Evolutionary conservation across 805 yeast genomes (phyloP).

Genomic region (Torulaspora microellipsoides): DNA sequence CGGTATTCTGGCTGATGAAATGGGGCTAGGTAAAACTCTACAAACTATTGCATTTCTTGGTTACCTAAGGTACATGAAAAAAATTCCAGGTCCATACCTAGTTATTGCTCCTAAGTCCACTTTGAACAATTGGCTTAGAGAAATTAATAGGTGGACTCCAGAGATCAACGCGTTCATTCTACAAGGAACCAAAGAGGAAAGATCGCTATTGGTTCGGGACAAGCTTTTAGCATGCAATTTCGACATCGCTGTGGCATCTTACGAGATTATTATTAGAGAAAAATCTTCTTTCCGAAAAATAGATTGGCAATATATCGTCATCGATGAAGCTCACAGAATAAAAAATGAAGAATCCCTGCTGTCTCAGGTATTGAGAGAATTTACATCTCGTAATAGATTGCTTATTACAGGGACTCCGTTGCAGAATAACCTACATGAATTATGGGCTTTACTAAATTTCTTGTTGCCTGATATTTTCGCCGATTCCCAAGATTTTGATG

Average conservation of each 20-base stretch:
- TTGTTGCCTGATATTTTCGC: constrained; percentile 75
- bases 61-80: constrained; percentile 57
- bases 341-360: constrained; percentile 70
- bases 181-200: constrained; percentile 70
- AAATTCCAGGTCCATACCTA: constrained; percentile 65
- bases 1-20: constrained; percentile 80
- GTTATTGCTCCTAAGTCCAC: constrained; percentile 79
- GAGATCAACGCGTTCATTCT: constrained; percentile 65
- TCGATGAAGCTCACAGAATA: constrained; percentile 79
- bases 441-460: constrained; percentile 77
- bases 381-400: constrained; percentile 63
- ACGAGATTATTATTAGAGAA: constrained; percentile 73
- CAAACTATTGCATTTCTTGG: constrained; percentile 77
- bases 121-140: constrained; percentile 75
- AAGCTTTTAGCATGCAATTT: constrained; percentile 56
- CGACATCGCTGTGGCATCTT: constrained; percentile 68
- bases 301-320: constrained; percentile 70
- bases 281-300: constrained; percentile 62
- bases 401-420: constrained; percentile 80
- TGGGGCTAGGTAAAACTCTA: constrained; percentile 80
- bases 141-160: constrained; percentile 75
- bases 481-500: constrained; percentile 67
- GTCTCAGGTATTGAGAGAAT: constrained; percentile 70
- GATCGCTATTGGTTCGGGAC: constrained; percentile 50
- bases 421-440: constrained; percentile 72